A percentile compares a stretch with the other conserved stretches of the same genome.
phyloP scores from a whole-genome alignment of 2,329 filamentous ascomycete genomes.

The Aspergillus phoenicis region DNA sequence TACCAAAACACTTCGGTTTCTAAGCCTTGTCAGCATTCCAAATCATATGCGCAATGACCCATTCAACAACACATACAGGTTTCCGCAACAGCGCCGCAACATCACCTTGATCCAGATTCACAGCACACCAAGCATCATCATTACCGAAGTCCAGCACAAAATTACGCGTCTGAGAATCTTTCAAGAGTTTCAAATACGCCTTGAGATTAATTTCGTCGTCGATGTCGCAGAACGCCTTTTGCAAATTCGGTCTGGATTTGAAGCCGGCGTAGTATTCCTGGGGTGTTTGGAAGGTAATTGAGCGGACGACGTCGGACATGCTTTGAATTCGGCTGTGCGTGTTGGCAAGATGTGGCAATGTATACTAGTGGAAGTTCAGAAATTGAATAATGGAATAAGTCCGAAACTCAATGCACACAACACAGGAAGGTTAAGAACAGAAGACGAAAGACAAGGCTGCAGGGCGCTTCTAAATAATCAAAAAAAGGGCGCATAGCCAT shows the following conservation, averaged over 20 bases:
- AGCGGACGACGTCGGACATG: conserved; percentile 18
- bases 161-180: conserved; percentile 37
- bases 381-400: too few species aligned
- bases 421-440: background rate
- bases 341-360: too few species aligned
- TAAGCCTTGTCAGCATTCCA: conserved; percentile 25
- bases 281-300: conserved; percentile 22
- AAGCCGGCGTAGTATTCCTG: conserved; percentile 39
- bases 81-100: conserved; percentile 37
- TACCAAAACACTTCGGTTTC: conserved; percentile 53
- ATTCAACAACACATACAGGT: conserved; percentile 28
- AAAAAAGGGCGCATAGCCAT: background rate
- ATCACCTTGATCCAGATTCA: conserved; percentile 40
- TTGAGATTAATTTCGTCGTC: conserved; percentile 39
- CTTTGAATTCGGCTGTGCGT: too few species aligned
- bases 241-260: conserved; percentile 20
- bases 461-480: background rate
- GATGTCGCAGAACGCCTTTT: conserved; percentile 39
- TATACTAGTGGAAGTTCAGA: too few species aligned
- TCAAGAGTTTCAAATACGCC: conserved; percentile 31
- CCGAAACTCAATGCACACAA: background rate
- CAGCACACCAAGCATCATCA: conserved; percentile 45
- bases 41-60: too few species aligned
- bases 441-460: background rate
- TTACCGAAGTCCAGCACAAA: conserved; percentile 50